Conservation (phyloP, 2,329 filamentous ascomycete genomes). For the Escovopsis weberi region DNA sequence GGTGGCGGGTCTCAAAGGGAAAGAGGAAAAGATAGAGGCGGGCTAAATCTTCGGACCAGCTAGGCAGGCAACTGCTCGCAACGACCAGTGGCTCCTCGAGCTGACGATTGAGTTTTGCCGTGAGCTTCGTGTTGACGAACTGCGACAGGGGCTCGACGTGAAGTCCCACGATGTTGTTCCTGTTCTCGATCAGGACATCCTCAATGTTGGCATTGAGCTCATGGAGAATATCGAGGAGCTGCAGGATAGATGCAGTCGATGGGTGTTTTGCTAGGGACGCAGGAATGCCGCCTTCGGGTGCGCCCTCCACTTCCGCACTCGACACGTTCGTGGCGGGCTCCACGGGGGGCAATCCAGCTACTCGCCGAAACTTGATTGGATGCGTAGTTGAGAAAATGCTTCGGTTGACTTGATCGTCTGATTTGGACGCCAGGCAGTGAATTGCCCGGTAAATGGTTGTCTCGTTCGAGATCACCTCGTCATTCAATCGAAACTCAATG, state of each 20-base stretch:
- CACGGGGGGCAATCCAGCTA: slow-evolving; percentile 64
- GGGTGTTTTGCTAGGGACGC: slow-evolving; percentile 71
- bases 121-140: slow-evolving; percentile 97
- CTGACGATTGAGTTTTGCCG: slow-evolving; percentile 92
- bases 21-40: slow-evolving; percentile 93
- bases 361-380: slow-evolving; percentile 80
- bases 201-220: slow-evolving; percentile 87
- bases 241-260: slow-evolving; percentile 73
- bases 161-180: slow-evolving; percentile 51
- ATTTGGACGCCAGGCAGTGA: slow-evolving; percentile 41
- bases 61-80: slow-evolving; percentile 88
- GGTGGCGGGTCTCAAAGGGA: slow-evolving; percentile 90
- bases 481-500: slow-evolving; percentile 84
- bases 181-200: slow-evolving; percentile 67
- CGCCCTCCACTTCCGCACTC: slow-evolving; percentile 32
- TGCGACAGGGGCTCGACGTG: slow-evolving; percentile 76
- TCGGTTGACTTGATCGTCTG: slow-evolving; percentile 52
- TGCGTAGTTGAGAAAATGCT: slow-evolving; percentile 87
- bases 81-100: slow-evolving; percentile 94
- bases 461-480: slow-evolving; percentile 71
- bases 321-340: slow-evolving; percentile 50
- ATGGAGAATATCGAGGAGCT: slow-evolving; percentile 78
- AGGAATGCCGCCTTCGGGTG: slow-evolving; percentile 50
- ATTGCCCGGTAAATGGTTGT: slow-evolving; percentile 94
- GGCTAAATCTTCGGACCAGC: slow-evolving; percentile 90